A percentile compares a stretch with the other conserved stretches of the same genome.
These are phyloP conservation scores for Xylaria sp. DNA, from an alignment of 2,329 filamentous ascomycete species.

Conservation along the genomic window DNA sequence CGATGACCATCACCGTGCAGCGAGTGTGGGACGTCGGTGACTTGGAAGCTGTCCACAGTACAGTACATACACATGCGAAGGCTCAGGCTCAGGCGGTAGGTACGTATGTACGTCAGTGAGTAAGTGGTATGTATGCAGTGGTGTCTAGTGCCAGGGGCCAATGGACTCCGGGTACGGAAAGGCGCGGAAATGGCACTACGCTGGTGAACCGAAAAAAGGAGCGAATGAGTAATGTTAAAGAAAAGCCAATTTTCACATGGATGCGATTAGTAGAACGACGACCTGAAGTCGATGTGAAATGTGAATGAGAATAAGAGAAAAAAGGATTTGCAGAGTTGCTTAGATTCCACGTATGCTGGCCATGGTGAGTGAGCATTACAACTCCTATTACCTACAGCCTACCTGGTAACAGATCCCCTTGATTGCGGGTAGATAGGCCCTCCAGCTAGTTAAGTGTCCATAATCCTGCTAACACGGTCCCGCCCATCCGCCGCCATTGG, in stretches of 20 bases:
- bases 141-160: conserved; percentile 22
- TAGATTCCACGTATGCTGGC: background rate
- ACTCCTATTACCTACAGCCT: conserved; percentile 29
- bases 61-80: conserved; percentile 11
- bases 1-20: conserved; percentile 39
- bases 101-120: conserved; percentile 18
- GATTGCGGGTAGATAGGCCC: background rate
- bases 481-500: background rate
- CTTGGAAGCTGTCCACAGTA: conserved; percentile 16
- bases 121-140: background rate
- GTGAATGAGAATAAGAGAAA: conserved; percentile 1
- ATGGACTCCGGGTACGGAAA: conserved; percentile 20
- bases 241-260: conserved; percentile 20
- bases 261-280: conserved; percentile 1
- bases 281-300: conserved; percentile 14
- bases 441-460: conserved; percentile 4
- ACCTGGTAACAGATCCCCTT: conserved; percentile 17
- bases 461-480: conserved; percentile 29
- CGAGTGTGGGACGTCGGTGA: conserved; percentile 33
- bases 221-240: conserved; percentile 19
- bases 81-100: conserved; percentile 10
- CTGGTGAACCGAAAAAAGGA: conserved; percentile 23
- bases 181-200: conserved; percentile 12
- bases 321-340: conserved; percentile 7
- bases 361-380: conserved; percentile 7